Conservation (phyloP, 306 rosid species). For the Quercus ilex region DNA sequence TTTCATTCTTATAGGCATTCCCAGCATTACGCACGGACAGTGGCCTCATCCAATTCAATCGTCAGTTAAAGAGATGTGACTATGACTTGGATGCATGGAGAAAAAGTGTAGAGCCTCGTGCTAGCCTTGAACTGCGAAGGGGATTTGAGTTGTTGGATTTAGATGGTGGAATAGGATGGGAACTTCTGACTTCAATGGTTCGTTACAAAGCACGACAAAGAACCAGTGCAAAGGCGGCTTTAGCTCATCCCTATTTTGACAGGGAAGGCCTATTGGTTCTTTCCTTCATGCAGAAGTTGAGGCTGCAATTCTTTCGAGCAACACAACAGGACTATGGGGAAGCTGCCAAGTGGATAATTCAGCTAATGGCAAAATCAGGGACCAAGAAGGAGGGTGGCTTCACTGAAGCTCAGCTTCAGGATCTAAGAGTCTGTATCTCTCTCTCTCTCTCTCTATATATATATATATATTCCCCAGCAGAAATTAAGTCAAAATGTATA, state of each 20-base stretch:
- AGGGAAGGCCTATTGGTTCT: slow-evolving; percentile 76
- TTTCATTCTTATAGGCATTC: slow-evolving; percentile 55
- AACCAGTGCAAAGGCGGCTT: slow-evolving; percentile 83
- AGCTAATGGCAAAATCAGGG: slow-evolving; percentile 93
- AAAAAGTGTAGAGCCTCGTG: slow-evolving; percentile 60
- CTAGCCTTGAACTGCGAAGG: slow-evolving; percentile 58
- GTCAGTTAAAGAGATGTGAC: slow-evolving; percentile 85
- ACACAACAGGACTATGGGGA: slow-evolving; percentile 86
- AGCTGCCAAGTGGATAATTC: slow-evolving; percentile 76
- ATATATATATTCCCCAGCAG: background rate
- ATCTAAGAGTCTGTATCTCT: slow-evolving; percentile 50
- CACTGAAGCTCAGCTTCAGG: slow-evolving; percentile 94
- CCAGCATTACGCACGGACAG: slow-evolving; percentile 71
- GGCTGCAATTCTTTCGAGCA: slow-evolving; percentile 72
- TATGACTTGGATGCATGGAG: slow-evolving; percentile 92
- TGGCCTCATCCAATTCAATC: slow-evolving; percentile 82
- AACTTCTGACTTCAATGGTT: slow-evolving; percentile 86
- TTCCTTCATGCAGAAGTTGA: slow-evolving; percentile 76
- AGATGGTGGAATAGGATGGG: slow-evolving; percentile 97
- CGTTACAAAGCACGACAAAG: slow-evolving; percentile 82
- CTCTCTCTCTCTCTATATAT: too few relatives aligned
- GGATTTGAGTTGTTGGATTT: slow-evolving; percentile 89
- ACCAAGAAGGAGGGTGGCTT: slow-evolving; percentile 83
- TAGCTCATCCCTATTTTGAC: slow-evolving; percentile 87
- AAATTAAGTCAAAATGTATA: background rate